Conservation (phyloP, 352 stramenopile genomes). For the Pythium scleroteichum region DNA sequence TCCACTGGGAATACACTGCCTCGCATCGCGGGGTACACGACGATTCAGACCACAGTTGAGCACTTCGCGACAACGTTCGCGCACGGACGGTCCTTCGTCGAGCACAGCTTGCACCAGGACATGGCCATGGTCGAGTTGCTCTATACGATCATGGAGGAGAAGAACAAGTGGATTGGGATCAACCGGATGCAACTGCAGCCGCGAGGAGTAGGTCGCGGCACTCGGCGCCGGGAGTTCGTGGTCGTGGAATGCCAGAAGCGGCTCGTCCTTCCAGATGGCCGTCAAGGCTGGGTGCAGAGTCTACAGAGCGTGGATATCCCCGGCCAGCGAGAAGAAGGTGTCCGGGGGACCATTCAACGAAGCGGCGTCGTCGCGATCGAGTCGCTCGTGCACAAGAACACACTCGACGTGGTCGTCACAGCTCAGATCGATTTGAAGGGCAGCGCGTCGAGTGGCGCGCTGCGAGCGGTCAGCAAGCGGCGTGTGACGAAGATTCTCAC, state of each 20-base stretch:
- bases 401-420: slow-evolving; percentile 31
- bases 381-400: slow-evolving; percentile 19
- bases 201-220: slow-evolving; percentile 11
- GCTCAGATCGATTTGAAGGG: slow-evolving; percentile 37
- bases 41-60: slow-evolving; percentile 6
- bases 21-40: slow-evolving; percentile 27
- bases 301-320: slow-evolving; percentile 19
- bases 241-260: slow-evolving; percentile 39
- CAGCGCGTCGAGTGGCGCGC: slow-evolving; percentile 13
- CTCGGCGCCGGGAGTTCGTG: slow-evolving; percentile 43
- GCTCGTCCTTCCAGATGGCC: slow-evolving; percentile 23
- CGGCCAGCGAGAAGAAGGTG: background rate
- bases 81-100: slow-evolving; percentile 4
- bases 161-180: slow-evolving; percentile 33
- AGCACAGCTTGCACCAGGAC: slow-evolving; percentile 10
- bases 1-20: slow-evolving; percentile 16
- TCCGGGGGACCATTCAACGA: slow-evolving; percentile 40
- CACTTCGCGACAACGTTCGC: slow-evolving; percentile 39
- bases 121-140: slow-evolving; percentile 25
- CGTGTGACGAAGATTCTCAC: slow-evolving; percentile 9
- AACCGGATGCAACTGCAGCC: slow-evolving; percentile 39
- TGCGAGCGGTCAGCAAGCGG: slow-evolving; percentile 8
- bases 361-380: slow-evolving; percentile 42
- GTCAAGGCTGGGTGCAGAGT: slow-evolving; percentile 25
- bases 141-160: slow-evolving; percentile 30